Evolutionary conservation across 2,329 filamentous ascomycete species (phyloP).

Genomic region (Coniochaeta sp.): DNA sequence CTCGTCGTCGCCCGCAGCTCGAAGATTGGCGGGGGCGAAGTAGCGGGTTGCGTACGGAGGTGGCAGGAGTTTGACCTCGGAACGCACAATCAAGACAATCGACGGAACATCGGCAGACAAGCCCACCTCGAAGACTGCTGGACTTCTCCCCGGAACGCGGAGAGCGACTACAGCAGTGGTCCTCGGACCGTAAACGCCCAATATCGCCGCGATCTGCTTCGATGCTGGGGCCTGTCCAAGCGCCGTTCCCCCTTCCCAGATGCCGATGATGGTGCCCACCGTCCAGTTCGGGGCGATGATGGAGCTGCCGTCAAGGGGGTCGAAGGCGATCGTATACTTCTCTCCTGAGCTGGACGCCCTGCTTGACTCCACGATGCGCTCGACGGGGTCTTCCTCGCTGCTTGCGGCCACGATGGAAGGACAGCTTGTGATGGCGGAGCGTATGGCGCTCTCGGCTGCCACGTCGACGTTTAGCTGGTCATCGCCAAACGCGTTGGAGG

Average conservation of each 20-base stretch:
- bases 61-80: constrained; percentile 27
- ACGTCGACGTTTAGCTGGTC: constrained; percentile 54
- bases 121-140: constrained; percentile 45
- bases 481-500: constrained; percentile 51
- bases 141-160: constrained; percentile 30
- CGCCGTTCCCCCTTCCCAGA: constrained; percentile 46
- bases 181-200: constrained; percentile 48
- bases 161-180: constrained; percentile 49
- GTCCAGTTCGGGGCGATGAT: constrained; percentile 53
- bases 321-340: constrained; percentile 52
- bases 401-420: constrained; percentile 41
- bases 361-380: constrained; percentile 17
- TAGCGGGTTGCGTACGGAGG: constrained; percentile 42
- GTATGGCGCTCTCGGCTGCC: constrained; percentile 38
- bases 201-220: constrained; percentile 39
- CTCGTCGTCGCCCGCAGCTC: constrained; percentile 43
- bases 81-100: constrained; percentile 31
- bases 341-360: constrained; percentile 18
- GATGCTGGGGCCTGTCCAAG: constrained; percentile 29
- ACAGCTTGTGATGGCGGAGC: constrained; percentile 33
- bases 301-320: constrained; percentile 56
- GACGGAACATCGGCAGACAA: constrained; percentile 20
- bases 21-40: constrained; percentile 56
- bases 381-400: constrained; percentile 55
- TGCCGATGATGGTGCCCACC: constrained; percentile 51